Evolutionary conservation across 1,284 basidiomycete species (phyloP).

Genomic region (Limonomyces culmigenus): DNA sequence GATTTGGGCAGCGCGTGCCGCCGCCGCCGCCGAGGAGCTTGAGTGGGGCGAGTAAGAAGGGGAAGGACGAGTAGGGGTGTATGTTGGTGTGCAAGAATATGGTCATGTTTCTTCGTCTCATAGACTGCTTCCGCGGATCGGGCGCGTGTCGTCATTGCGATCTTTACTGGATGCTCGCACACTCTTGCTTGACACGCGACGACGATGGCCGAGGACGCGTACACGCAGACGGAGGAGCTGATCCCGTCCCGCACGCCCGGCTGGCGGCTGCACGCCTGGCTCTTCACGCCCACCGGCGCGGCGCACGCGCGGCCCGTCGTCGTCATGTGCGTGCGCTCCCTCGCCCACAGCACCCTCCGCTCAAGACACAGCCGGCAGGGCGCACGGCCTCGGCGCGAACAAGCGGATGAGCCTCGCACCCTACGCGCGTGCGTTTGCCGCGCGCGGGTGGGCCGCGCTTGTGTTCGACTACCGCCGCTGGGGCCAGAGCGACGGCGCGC

Average conservation of each 20-base stretch:
- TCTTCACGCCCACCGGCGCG: slow-evolving; percentile 11
- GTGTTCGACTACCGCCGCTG: slow-evolving; percentile 23
- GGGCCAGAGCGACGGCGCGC: slow-evolving; percentile 18
- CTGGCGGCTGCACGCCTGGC: slow-evolving; percentile 21
- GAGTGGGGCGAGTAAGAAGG: too few relatives aligned
- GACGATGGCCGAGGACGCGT: too few relatives aligned
- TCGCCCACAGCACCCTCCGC: neutral
- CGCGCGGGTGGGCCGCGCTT: slow-evolving; percentile 17
- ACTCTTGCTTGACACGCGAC: too few relatives aligned
- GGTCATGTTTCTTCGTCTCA: too few relatives aligned
- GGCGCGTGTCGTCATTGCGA: too few relatives aligned
- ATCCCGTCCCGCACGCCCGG: slow-evolving; percentile 16
- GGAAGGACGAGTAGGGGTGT: too few relatives aligned
- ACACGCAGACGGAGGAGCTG: too few relatives aligned
- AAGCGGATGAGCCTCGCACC: slow-evolving; percentile 16
- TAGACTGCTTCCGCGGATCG: too few relatives aligned
- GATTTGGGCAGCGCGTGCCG: too few relatives aligned
- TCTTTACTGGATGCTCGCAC: too few relatives aligned
- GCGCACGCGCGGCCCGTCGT: slow-evolving; percentile 14
- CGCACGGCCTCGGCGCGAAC: slow-evolving; percentile 17
- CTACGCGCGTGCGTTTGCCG: slow-evolving; percentile 18
- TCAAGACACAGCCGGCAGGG: slow-evolving; percentile 11
- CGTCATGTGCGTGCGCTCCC: slow-evolving; percentile 14
- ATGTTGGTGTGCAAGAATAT: too few relatives aligned
- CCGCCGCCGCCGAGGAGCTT: too few relatives aligned